phyloP scores from a whole-genome alignment of 2,329 filamentous ascomycete species.

The Phyllosticta capitalensis region DNA sequence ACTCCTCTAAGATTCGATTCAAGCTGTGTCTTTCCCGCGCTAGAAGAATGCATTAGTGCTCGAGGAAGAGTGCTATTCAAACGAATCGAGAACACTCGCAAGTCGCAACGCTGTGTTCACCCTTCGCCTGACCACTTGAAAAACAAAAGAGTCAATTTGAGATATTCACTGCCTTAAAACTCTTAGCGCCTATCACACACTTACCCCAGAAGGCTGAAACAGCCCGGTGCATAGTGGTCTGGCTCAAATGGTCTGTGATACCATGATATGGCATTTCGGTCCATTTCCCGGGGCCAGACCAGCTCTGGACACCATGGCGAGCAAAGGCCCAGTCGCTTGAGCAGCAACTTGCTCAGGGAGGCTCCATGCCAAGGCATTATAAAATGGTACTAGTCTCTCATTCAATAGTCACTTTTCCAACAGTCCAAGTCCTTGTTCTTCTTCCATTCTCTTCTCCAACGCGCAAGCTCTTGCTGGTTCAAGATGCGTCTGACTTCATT shows the following conservation, averaged over 20 bases:
- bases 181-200: not conserved
- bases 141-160: not conserved
- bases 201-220: not conserved
- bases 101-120: too few species aligned
- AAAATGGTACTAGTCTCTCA: not conserved
- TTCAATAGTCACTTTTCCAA: not conserved
- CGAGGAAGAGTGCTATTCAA: too few species aligned
- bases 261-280: not conserved
- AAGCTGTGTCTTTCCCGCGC: too few species aligned
- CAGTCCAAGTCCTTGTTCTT: not conserved
- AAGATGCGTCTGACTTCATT: constrained; percentile 17
- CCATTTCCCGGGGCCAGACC: not conserved
- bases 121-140: not conserved
- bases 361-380: not conserved
- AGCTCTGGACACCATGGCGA: not conserved
- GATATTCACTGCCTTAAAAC: not conserved
- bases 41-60: too few species aligned
- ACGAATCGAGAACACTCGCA: not conserved
- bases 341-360: not conserved
- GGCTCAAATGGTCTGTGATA: not conserved
- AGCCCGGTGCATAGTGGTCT: not conserved
- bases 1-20: too few species aligned
- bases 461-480: not conserved
- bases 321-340: not conserved
- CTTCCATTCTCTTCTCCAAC: not conserved